Percentiles rank a stretch among this genome's conserved stretches.
Conservation (phyloP, 176 grass and related monocot genomes). For the Cenchrus purpureus region DNA sequence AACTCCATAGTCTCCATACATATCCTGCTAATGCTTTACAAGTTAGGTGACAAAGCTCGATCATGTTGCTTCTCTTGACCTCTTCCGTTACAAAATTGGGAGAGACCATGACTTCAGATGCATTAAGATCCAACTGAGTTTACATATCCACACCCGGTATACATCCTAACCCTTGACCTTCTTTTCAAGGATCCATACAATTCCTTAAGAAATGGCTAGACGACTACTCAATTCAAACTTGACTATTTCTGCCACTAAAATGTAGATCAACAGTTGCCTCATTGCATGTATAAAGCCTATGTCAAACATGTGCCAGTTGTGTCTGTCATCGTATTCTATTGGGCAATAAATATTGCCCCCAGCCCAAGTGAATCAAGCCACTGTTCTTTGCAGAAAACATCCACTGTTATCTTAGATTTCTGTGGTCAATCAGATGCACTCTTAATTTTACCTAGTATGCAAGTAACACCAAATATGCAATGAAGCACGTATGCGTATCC, state of each 20-base stretch:
- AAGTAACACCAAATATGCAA: constrained; percentile 8
- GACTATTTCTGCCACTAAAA: not conserved
- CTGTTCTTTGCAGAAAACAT: constrained; percentile 16
- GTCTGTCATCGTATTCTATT: not conserved
- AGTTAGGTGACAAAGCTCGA: not conserved
- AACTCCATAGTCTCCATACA: not conserved
- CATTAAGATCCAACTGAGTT: constrained; percentile 7
- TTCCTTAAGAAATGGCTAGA: not conserved
- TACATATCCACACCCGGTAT: not conserved
- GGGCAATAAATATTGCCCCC: not conserved
- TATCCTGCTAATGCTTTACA: not conserved
- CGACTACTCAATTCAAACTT: not conserved
- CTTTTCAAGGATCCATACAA: not conserved
- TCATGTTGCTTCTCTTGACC: not conserved
- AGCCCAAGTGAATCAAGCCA: constrained; percentile 9
- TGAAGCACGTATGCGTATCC: constrained; percentile 20
- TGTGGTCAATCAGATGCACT: not conserved
- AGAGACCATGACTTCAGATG: not conserved
- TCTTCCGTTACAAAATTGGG: not conserved
- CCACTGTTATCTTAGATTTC: constrained; percentile 26
- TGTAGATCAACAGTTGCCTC: not conserved
- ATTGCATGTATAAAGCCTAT: not conserved
- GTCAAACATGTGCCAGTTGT: not conserved
- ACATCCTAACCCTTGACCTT: not conserved
- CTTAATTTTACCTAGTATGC: constrained; percentile 3